Conservation (phyloP, 1,139 yeast genomes). For the Candida tetrigidarum region DNA sequence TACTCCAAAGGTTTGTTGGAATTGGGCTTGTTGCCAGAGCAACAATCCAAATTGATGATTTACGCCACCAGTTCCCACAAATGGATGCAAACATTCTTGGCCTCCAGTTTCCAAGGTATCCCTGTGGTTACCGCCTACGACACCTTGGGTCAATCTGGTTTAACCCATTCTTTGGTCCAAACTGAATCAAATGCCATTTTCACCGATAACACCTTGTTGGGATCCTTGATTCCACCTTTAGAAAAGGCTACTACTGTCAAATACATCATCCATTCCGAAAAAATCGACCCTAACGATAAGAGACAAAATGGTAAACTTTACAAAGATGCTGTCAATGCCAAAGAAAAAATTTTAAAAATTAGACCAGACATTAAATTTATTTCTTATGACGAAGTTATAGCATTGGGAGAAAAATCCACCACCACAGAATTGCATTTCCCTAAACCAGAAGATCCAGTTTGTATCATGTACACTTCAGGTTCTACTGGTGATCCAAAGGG, state of each 20-base stretch:
- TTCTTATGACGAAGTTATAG: conserved; percentile 67
- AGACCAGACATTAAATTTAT: conserved; percentile 79
- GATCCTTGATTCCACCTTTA: conserved; percentile 72
- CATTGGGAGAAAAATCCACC: conserved; percentile 58
- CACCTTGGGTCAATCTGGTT: conserved; percentile 91
- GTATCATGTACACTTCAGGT: conserved; percentile 99
- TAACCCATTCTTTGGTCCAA: conserved; percentile 83
- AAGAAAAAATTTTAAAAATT: conserved; percentile 57
- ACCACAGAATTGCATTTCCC: conserved; percentile 52
- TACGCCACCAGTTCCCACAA: conserved; percentile 84
- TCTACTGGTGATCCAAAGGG: conserved; percentile 99
- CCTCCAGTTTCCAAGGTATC: conserved; percentile 74
- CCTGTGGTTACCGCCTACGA: conserved; percentile 97
- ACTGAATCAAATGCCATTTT: conserved; percentile 80
- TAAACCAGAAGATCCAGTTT: conserved; percentile 73
- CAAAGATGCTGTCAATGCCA: conserved; percentile 57
- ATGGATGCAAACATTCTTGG: conserved; percentile 91
- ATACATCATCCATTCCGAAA: conserved; percentile 72
- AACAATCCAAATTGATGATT: conserved; percentile 71
- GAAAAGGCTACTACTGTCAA: conserved; percentile 64
- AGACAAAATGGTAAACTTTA: conserved; percentile 65
- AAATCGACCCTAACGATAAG: conserved; percentile 62
- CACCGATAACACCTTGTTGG: conserved; percentile 77
- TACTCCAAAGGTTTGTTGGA: conserved; percentile 78
- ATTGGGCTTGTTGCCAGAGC: conserved; percentile 71